These are phyloP conservation scores for Pythium chondricola DNA, from an alignment of 352 stramenopile species.

Conservation along the genomic window DNA sequence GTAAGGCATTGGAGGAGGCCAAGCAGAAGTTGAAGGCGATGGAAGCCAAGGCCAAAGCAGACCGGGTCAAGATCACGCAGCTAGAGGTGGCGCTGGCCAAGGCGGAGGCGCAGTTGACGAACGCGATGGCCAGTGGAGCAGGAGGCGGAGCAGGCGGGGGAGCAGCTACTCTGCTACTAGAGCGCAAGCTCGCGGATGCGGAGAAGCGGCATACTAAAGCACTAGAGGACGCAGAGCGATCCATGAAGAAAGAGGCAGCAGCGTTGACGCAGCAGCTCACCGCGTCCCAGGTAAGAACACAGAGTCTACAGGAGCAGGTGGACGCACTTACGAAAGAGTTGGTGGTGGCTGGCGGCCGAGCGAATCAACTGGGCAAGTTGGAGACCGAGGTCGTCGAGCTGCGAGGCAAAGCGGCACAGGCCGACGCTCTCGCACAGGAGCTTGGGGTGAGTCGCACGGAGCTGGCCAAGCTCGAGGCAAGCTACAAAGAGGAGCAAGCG, in stretches of 20 bases:
- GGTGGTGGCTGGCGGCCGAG: slow-evolving; percentile 33
- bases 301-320: slow-evolving; percentile 42
- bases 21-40: slow-evolving; percentile 74
- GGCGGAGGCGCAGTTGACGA: slow-evolving; percentile 29
- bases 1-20: slow-evolving; percentile 45
- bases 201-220: slow-evolving; percentile 80
- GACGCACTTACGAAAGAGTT: slow-evolving; percentile 45
- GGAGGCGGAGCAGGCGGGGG: slow-evolving; percentile 10
- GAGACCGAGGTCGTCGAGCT: slow-evolving; percentile 51
- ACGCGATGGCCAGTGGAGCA: background rate
- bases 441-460: slow-evolving; percentile 27
- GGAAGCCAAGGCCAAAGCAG: slow-evolving; percentile 56
- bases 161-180: slow-evolving; percentile 22
- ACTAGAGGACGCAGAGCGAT: slow-evolving; percentile 61
- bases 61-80: slow-evolving; percentile 71
- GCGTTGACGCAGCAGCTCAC: slow-evolving; percentile 44
- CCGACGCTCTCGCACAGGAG: slow-evolving; percentile 38
- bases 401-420: slow-evolving; percentile 44
- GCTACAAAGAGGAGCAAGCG: slow-evolving; percentile 84
- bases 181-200: slow-evolving; percentile 57
- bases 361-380: slow-evolving; percentile 46
- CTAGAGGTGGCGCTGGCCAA: slow-evolving; percentile 60
- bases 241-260: slow-evolving; percentile 38
- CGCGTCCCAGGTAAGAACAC: slow-evolving; percentile 31
- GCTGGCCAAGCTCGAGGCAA: slow-evolving; percentile 51